Conservation (phyloP, 257 asterid genomes). For the Gynochthodes officinalis region DNA sequence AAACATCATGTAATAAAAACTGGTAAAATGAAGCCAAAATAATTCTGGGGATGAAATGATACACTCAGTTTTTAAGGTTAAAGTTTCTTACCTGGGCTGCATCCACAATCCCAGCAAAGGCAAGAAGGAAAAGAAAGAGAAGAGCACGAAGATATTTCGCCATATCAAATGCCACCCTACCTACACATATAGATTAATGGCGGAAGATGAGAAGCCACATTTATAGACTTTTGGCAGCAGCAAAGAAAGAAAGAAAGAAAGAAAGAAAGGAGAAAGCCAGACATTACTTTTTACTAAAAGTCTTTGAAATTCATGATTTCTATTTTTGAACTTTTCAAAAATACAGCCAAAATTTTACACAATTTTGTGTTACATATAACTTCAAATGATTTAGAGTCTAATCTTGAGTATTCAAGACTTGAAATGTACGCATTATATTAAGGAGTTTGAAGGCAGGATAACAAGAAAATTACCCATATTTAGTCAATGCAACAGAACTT, state of each 20-base stretch:
- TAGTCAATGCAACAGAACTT: no score
- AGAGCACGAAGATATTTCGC: neutral
- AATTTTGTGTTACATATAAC: no score
- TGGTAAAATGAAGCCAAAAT: no score
- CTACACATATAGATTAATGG: neutral
- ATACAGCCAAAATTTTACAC: neutral
- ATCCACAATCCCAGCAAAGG: slow-evolving; percentile 7
- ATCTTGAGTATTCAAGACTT: no score
- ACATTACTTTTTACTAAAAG: neutral
- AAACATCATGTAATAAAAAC: no score
- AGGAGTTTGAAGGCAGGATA: no score
- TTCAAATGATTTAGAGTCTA: no score
- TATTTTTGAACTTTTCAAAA: neutral
- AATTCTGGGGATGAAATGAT: neutral
- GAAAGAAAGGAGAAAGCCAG: neutral
- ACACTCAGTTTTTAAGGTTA: neutral
- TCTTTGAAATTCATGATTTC: neutral
- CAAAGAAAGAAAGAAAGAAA: neutral
- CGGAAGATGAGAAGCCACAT: slow-evolving; percentile 2
- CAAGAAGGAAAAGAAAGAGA: slow-evolving; percentile 7
- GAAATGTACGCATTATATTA: no score
- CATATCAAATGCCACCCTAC: no score
- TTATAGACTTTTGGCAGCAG: neutral
- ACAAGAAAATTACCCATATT: no score
- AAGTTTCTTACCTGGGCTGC: slow-evolving; percentile 7